phyloP scores from a whole-genome alignment of 306 rosid species.

The Vicia sativa region DNA sequence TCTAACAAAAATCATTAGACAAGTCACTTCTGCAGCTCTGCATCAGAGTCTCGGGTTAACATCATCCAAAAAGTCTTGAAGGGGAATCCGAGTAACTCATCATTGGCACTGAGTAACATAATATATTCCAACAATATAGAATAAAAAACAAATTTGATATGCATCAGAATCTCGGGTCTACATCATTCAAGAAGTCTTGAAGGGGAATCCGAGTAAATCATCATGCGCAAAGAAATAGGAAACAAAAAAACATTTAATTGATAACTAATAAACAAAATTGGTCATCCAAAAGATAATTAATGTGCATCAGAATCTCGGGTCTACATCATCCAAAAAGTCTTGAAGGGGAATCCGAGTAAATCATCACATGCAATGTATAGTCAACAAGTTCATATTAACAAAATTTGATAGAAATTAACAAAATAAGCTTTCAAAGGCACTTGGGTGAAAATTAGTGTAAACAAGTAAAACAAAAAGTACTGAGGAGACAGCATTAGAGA shows the following conservation, averaged over 20 bases:
- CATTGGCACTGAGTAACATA: too few relatives aligned
- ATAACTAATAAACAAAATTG: too few relatives aligned
- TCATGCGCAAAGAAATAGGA: too few relatives aligned
- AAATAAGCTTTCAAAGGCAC: neutral
- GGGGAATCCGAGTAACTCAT: conserved; percentile 78
- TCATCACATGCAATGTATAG: conserved; percentile 47
- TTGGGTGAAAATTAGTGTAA: neutral
- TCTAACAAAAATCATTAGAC: too few relatives aligned
- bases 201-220: too few relatives aligned
- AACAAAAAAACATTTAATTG: too few relatives aligned
- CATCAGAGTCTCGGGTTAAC: conserved; percentile 77
- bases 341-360: conserved; percentile 79
- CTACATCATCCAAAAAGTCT: conserved; percentile 64
- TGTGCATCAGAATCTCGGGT: conserved; percentile 66
- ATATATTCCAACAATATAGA: too few relatives aligned
- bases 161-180: too few relatives aligned
- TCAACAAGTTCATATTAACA: neutral
- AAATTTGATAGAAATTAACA: neutral
- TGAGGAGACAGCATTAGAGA: neutral
- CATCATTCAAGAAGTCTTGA: conserved; percentile 57
- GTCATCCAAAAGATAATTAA: too few relatives aligned
- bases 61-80: conserved; percentile 64
- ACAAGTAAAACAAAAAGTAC: neutral
- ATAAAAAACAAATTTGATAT: too few relatives aligned
- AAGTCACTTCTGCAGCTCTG: too few relatives aligned